Percentiles rank a stretch among this genome's conserved stretches.
phyloP scores from a whole-genome alignment of 148 eudicot species.

The Amaranthus cruentus region DNA sequence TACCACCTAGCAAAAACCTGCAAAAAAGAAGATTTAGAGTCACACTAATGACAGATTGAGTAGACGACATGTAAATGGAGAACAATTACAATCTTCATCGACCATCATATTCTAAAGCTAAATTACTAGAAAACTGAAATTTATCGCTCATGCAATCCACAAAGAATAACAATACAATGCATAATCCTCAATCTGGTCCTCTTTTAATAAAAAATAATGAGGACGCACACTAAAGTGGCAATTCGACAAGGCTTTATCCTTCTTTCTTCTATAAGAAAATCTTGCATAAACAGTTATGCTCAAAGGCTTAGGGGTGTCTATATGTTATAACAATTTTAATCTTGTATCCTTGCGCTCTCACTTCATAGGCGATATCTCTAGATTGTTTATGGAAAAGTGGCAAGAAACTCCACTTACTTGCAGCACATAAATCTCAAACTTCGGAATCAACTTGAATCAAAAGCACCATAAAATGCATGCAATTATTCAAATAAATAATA shows the following conservation, averaged over 20 bases:
- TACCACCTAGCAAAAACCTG: constrained; percentile 99
- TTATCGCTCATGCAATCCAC: not conserved
- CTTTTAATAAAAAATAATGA: not conserved
- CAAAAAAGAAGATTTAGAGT: constrained; percentile 10
- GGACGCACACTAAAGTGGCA: not conserved
- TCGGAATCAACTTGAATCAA: not conserved
- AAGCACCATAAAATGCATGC: not conserved
- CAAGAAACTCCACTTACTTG: not conserved
- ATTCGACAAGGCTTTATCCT: not conserved
- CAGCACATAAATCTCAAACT: not conserved
- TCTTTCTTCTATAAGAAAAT: not conserved
- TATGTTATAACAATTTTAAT: not conserved
- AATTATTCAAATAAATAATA: not conserved
- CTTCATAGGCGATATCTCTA: not conserved
- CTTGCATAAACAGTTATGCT: not conserved
- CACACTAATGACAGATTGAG: not conserved
- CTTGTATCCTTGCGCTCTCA: not conserved
- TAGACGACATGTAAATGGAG: not conserved
- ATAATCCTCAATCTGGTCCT: not conserved
- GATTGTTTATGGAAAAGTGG: not conserved
- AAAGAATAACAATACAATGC: not conserved
- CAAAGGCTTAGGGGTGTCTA: not conserved
- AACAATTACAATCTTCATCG: not conserved
- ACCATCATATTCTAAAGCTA: not conserved
- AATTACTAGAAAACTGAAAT: not conserved